These are phyloP conservation scores for Geosmithia morbida DNA, from an alignment of 2,329 filamentous ascomycete species.

Conservation along the genomic window DNA sequence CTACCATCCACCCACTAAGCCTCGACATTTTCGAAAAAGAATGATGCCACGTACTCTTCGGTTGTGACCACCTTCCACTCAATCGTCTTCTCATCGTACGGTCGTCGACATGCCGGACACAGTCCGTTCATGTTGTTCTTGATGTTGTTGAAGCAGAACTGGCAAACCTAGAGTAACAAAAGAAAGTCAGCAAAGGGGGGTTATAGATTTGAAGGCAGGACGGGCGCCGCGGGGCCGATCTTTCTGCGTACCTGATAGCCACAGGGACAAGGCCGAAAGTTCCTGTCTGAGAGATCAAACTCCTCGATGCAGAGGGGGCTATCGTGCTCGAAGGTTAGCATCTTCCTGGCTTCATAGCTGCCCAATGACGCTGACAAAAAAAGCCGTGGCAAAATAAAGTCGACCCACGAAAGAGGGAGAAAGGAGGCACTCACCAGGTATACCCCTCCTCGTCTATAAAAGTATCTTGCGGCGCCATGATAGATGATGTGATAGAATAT, in stretches of 20 bases:
- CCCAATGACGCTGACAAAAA: slow-evolving; percentile 7
- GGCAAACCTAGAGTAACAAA: slow-evolving; percentile 58
- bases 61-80: slow-evolving; percentile 89
- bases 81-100: slow-evolving; percentile 94
- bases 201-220: not conserved
- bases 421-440: slow-evolving; percentile 38
- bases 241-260: slow-evolving; percentile 69
- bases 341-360: slow-evolving; percentile 4
- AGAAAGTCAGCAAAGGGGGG: not conserved
- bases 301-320: slow-evolving; percentile 98
- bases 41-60: slow-evolving; percentile 66
- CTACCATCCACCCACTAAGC: no score
- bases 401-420: not conserved
- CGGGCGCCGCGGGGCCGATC: not conserved
- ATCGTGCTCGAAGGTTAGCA: slow-evolving; percentile 7
- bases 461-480: slow-evolving; percentile 54
- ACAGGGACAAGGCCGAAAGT: slow-evolving; percentile 93
- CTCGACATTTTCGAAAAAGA: not conserved
- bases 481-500: slow-evolving; percentile 6
- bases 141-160: slow-evolving; percentile 99
- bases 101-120: slow-evolving; percentile 90
- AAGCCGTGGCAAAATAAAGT: not conserved
- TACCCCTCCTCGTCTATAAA: slow-evolving; percentile 62
- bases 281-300: slow-evolving; percentile 93
- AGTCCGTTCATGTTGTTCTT: slow-evolving; percentile 95